phyloP scores from a whole-genome alignment of 2,329 filamentous ascomycete genomes.

The Sordariomycetes sp. region DNA sequence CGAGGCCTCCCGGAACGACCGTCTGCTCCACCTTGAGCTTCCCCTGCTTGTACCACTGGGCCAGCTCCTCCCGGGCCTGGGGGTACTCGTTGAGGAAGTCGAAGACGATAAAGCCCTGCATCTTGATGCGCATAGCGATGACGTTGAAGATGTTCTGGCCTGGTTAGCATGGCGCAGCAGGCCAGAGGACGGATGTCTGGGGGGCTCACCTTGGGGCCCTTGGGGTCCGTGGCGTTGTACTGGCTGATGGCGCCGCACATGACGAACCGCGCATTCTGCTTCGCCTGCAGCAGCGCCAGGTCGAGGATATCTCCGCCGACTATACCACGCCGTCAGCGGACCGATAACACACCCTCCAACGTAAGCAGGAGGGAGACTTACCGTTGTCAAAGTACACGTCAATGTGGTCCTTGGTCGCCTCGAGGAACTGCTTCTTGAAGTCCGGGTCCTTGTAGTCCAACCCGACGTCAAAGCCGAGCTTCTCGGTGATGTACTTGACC shows the following conservation, averaged over 20 bases:
- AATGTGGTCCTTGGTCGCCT: conserved; percentile 46
- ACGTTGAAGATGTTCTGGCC: conserved; percentile 36
- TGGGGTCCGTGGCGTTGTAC: conserved; percentile 49
- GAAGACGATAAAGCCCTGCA: conserved; percentile 66
- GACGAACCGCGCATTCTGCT: conserved; percentile 51
- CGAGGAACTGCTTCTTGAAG: conserved; percentile 49
- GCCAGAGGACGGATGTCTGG: conserved; percentile 15
- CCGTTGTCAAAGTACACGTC: conserved; percentile 65
- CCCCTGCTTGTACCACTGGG: conserved; percentile 59
- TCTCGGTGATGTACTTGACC: conserved; percentile 51
- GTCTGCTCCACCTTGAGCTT: conserved; percentile 64
- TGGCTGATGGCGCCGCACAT: conserved; percentile 63
- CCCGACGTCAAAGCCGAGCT: conserved; percentile 56
- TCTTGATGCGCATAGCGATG: conserved; percentile 43
- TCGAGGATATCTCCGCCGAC: conserved; percentile 64
- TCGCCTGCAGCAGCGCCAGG: conserved; percentile 52
- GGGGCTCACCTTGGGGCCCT: conserved; percentile 35
- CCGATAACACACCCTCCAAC: neutral
- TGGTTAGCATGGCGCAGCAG: neutral
- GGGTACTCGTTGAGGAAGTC: conserved; percentile 52
- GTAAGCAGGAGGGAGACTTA: conserved; percentile 9
- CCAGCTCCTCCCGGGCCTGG: conserved; percentile 48
- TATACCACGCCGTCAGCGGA: neutral
- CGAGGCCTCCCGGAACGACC: conserved; percentile 58
- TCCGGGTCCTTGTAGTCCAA: conserved; percentile 59